Evolutionary conservation across 2,329 filamentous ascomycete genomes (phyloP).

Genomic region (Nakataea oryzae): DNA sequence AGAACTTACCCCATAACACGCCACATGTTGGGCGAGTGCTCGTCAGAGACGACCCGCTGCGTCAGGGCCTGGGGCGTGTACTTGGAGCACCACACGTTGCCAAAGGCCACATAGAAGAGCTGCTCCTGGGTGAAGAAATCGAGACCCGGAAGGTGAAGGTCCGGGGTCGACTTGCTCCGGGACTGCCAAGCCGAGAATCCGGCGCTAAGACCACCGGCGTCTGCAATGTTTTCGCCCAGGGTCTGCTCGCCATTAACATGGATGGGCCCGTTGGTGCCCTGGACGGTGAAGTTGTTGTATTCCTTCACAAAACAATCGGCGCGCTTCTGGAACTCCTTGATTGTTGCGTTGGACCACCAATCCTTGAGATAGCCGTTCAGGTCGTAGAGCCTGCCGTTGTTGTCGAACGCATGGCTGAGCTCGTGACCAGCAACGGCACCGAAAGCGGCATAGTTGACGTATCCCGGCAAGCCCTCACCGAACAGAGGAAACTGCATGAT

Average conservation of each 20-base stretch:
- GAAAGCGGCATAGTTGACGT: constrained; percentile 60
- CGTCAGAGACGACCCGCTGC: constrained; percentile 47
- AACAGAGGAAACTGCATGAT: constrained; percentile 62
- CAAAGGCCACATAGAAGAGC: constrained; percentile 57
- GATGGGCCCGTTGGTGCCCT: constrained; percentile 42
- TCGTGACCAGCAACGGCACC: constrained; percentile 59
- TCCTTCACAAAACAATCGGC: constrained; percentile 60
- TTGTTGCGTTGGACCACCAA: constrained; percentile 56
- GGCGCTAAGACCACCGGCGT: constrained; percentile 55
- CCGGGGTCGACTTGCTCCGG: constrained; percentile 15
- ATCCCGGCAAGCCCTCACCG: constrained; percentile 49
- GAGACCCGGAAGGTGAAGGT: constrained; percentile 4
- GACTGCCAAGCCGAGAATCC: constrained; percentile 57
- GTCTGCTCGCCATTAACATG: constrained; percentile 55
- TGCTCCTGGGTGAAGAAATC: constrained; percentile 49
- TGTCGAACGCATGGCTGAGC: constrained; percentile 61
- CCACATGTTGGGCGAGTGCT: constrained; percentile 52
- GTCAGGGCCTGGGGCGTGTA: constrained; percentile 45
- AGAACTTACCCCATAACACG: constrained; percentile 36
- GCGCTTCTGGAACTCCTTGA: constrained; percentile 45
- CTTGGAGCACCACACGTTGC: constrained; percentile 58
- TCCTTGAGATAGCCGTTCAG: constrained; percentile 52
- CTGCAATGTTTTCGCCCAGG: constrained; percentile 61
- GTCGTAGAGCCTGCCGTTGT: constrained; percentile 53
- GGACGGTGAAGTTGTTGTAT: constrained; percentile 50